phyloP scores from a whole-genome alignment of 2,329 filamentous ascomycete genomes.

The Phyllosticta ampelicida region DNA sequence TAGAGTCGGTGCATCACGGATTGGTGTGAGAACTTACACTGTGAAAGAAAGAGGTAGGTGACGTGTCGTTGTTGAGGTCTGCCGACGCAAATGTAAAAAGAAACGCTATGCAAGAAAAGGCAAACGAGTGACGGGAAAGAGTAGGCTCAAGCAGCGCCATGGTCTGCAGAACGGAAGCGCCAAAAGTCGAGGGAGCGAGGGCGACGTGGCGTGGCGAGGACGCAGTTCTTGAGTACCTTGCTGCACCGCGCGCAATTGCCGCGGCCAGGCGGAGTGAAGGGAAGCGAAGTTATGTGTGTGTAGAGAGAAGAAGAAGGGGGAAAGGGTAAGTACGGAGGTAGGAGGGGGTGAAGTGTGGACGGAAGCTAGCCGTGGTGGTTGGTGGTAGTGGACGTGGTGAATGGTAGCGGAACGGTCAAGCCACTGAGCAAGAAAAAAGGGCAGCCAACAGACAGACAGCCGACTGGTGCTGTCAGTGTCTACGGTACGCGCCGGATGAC shows the following conservation, averaged over 20 bases:
- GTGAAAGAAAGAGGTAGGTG: conserved; percentile 10
- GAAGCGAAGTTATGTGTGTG: neutral
- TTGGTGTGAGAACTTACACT: conserved; percentile 2
- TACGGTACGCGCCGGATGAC: neutral
- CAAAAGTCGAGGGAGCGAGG: neutral
- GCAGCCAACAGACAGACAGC: neutral
- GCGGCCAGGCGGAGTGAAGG: neutral
- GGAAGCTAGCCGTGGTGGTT: neutral
- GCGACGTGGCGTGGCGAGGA: neutral
- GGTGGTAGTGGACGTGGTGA: neutral
- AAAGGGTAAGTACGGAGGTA: neutral
- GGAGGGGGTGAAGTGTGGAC: too few species aligned
- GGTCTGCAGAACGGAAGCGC: neutral
- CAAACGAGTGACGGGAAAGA: conserved; percentile 5
- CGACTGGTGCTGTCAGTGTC: neutral
- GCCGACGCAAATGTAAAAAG: conserved; percentile 1
- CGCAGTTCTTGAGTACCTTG: neutral
- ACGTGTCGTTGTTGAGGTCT: conserved; percentile 12
- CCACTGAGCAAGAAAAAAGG: neutral
- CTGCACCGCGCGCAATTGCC: neutral
- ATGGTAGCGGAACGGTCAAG: neutral
- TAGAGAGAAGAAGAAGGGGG: neutral
- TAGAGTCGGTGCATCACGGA: neutral
- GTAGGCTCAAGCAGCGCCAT: neutral
- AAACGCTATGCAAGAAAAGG: conserved; percentile 1